Evolutionary conservation across 306 rosid genomes (phyloP).

Genomic region (Castanea crenata): DNA sequence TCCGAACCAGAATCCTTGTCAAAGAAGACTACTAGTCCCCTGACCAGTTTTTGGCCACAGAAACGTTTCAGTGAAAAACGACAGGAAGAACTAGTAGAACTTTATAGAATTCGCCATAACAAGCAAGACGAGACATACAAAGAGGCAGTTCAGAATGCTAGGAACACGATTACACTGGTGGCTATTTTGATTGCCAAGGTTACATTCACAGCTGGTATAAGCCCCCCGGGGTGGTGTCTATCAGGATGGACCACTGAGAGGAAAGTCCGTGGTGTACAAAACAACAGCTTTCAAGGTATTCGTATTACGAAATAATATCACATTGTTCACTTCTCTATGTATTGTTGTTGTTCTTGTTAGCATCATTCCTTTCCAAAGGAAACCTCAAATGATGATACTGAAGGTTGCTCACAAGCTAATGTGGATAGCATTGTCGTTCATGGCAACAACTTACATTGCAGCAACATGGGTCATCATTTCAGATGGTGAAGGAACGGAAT

Average conservation of each 20-base stretch:
- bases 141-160: slow-evolving; percentile 62
- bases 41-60: slow-evolving; percentile 8
- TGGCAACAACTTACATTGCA: slow-evolving; percentile 56
- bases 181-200: slow-evolving; percentile 67
- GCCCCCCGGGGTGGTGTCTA: slow-evolving; percentile 66
- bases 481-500: slow-evolving; percentile 19
- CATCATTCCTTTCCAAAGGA: slow-evolving; percentile 63
- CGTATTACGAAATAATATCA: slow-evolving; percentile 46
- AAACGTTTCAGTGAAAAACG: slow-evolving; percentile 29
- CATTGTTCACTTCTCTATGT: slow-evolving; percentile 54
- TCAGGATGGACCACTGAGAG: slow-evolving; percentile 47
- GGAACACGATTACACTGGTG: slow-evolving; percentile 61
- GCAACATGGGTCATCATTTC: slow-evolving; percentile 64
- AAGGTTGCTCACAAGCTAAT: slow-evolving; percentile 51
- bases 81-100: slow-evolving; percentile 9
- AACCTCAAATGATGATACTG: slow-evolving; percentile 38
- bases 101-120: slow-evolving; percentile 4
- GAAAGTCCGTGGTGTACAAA: slow-evolving; percentile 37
- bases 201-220: slow-evolving; percentile 56
- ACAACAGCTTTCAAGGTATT: slow-evolving; percentile 60
- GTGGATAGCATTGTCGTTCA: slow-evolving; percentile 70
- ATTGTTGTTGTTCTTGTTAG: slow-evolving; percentile 65
- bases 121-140: slow-evolving; percentile 40
- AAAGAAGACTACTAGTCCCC: not conserved
- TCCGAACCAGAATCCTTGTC: slow-evolving; percentile 13